Percentiles rank a stretch among this genome's conserved stretches.
phyloP scores from a whole-genome alignment of 257 asterid species.

The Plantago elongata region DNA sequence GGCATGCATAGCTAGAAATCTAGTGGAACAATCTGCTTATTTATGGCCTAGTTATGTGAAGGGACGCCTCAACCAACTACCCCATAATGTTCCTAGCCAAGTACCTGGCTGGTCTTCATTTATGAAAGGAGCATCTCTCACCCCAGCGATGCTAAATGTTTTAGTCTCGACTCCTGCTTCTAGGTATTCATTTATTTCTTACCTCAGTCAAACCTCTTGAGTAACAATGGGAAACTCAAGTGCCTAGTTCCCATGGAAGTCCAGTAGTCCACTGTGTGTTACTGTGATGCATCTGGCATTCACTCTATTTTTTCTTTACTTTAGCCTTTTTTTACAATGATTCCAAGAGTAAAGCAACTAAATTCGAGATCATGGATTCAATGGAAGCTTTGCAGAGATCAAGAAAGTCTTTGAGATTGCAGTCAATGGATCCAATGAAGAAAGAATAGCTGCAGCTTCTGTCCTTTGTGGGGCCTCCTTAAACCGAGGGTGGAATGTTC shows the following conservation, averaged over 20 bases:
- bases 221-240: neutral
- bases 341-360: slow-evolving; percentile 64
- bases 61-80: slow-evolving; percentile 59
- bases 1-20: slow-evolving; percentile 84
- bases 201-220: slow-evolving; percentile 1
- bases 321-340: slow-evolving; percentile 35
- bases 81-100: slow-evolving; percentile 61
- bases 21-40: slow-evolving; percentile 87
- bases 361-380: slow-evolving; percentile 79
- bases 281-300: slow-evolving; percentile 24
- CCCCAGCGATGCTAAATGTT: slow-evolving; percentile 58
- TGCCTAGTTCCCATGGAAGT: neutral
- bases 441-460: slow-evolving; percentile 81
- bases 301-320: slow-evolving; percentile 27
- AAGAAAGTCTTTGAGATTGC: slow-evolving; percentile 88
- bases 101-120: slow-evolving; percentile 84
- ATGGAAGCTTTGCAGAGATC: slow-evolving; percentile 96
- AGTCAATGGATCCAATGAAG: slow-evolving; percentile 62
- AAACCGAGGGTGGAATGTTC: slow-evolving; percentile 81
- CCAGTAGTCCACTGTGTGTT: slow-evolving; percentile 9
- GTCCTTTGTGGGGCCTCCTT: slow-evolving; percentile 90
- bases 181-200: slow-evolving; percentile 45
- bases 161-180: slow-evolving; percentile 87
- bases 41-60: slow-evolving; percentile 86
- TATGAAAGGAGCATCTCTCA: slow-evolving; percentile 76